Conservation (phyloP, 306 rosid species). For the Quercus bicolor region DNA sequence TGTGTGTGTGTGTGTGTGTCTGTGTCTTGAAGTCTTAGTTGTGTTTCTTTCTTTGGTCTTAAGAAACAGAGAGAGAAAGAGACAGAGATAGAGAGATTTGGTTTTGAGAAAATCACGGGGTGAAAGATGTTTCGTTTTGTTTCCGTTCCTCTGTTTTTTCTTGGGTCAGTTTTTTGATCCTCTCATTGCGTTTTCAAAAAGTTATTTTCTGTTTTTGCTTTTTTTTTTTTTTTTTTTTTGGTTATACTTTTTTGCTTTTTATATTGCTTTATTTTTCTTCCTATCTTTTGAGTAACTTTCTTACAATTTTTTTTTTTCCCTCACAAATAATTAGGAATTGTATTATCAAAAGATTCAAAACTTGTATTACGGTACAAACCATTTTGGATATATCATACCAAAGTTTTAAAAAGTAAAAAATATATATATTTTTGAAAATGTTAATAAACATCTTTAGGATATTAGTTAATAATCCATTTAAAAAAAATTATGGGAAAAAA, state of each 20-base stretch:
- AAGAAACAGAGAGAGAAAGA: neutral
- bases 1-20: neutral
- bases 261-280: neutral
- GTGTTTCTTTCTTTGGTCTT: constrained; percentile 1
- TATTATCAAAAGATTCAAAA: neutral
- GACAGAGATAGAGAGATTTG: neutral
- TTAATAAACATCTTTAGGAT: too few relatives aligned
- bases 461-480: too few relatives aligned
- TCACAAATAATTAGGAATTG: neutral
- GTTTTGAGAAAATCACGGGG: constrained; percentile 15
- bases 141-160: neutral
- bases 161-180: neutral
- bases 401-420: too few relatives aligned
- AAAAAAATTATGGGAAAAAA: too few relatives aligned
- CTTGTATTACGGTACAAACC: too few relatives aligned
- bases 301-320: too few relatives aligned
- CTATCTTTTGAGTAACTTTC: neutral
- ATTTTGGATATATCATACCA: too few relatives aligned
- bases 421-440: too few relatives aligned
- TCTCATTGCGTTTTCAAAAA: constrained; percentile 13
- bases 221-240: neutral
- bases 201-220: neutral
- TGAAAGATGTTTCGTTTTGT: neutral
- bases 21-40: neutral
- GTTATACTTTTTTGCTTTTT: neutral